Conservation (phyloP, 257 asterid species). For the Ballota nigra region DNA sequence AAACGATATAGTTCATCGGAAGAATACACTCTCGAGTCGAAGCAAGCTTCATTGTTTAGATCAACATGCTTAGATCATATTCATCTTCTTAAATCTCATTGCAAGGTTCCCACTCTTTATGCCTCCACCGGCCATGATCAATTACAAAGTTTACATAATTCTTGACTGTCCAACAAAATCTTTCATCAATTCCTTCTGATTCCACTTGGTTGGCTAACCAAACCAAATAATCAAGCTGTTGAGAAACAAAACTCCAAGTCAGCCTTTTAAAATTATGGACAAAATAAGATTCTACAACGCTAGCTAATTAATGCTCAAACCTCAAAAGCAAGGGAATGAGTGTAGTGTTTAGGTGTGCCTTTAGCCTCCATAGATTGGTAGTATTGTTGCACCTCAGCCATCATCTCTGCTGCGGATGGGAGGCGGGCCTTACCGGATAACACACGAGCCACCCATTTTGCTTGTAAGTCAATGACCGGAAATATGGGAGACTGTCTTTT, state of each 20-base stretch:
- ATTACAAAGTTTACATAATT: constrained; percentile 5
- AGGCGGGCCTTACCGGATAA: constrained; percentile 44
- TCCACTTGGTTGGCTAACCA: constrained; percentile 45
- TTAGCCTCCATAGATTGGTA: constrained; percentile 40
- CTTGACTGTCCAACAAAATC: background rate
- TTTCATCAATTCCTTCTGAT: constrained; percentile 27
- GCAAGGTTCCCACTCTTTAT: constrained; percentile 17
- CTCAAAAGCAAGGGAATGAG: constrained; percentile 30
- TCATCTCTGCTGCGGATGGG: constrained; percentile 51
- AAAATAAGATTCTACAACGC: background rate
- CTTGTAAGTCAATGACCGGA: constrained; percentile 48
- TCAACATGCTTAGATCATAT: background rate
- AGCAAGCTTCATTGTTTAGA: background rate
- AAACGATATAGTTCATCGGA: too few relatives aligned
- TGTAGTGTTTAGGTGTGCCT: constrained; percentile 41
- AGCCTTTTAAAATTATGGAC: background rate
- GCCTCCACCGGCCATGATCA: constrained; percentile 17
- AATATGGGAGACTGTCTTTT: constrained; percentile 24
- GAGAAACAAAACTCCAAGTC: background rate
- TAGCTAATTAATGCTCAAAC: background rate
- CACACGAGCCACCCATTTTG: constrained; percentile 57
- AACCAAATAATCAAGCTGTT: constrained; percentile 49
- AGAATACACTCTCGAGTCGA: background rate
- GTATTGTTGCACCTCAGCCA: constrained; percentile 37
- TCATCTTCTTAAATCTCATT: background rate